Evolutionary conservation across 2,329 filamentous ascomycete species (phyloP).

Genomic region (Talaromyces rugulosus): DNA sequence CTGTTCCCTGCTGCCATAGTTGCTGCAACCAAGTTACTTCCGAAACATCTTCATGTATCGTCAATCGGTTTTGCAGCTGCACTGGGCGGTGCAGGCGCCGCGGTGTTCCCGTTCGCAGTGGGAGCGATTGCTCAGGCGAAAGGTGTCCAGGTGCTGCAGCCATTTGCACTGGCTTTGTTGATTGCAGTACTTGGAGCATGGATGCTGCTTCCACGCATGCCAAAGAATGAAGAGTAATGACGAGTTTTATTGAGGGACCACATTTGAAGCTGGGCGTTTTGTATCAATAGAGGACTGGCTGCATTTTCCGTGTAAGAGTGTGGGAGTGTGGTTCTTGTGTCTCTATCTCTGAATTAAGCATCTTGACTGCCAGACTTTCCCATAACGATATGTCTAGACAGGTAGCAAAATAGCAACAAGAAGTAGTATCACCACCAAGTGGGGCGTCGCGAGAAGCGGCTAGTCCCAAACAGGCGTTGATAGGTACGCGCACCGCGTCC

Average conservation of each 20-base stretch:
- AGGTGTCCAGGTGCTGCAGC: conserved; percentile 58
- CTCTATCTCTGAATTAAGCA: too few relatives aligned
- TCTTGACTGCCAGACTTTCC: too few relatives aligned
- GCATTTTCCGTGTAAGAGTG: not conserved
- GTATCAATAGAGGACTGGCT: not conserved
- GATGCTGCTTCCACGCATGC: conserved; percentile 31
- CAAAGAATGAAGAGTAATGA: conserved; percentile 6
- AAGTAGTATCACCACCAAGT: not conserved
- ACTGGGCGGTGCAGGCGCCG: conserved; percentile 68
- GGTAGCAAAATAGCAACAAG: too few relatives aligned
- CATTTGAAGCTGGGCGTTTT: not conserved
- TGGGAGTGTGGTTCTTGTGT: too few relatives aligned
- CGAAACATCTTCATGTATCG: conserved; percentile 69
- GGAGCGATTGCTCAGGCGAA: conserved; percentile 50
- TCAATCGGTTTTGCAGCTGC: conserved; percentile 77
- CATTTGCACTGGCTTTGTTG: conserved; percentile 54
- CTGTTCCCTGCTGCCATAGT: conserved; percentile 73
- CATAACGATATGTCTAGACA: too few relatives aligned
- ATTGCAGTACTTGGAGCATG: conserved; percentile 50
- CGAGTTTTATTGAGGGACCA: not conserved
- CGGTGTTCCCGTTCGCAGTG: conserved; percentile 41
- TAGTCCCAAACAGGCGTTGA: not conserved
- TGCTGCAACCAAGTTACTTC: conserved; percentile 68
- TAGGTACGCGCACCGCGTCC: not conserved
- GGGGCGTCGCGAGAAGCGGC: not conserved